Conservation (phyloP, 2,329 filamentous ascomycete species). For the Aurifilum marmelostoma region DNA sequence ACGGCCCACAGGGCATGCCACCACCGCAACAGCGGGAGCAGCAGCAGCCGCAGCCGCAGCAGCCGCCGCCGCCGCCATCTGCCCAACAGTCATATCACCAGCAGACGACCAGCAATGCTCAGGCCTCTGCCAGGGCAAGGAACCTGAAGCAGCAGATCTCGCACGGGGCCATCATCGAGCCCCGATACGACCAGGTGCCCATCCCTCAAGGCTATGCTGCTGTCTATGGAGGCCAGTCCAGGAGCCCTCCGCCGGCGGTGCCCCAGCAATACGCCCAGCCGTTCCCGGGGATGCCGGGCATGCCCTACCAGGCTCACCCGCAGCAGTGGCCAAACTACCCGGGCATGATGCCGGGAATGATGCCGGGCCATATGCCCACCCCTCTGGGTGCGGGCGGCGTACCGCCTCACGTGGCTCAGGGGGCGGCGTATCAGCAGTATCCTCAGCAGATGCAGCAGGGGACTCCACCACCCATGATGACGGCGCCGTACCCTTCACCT, state of each 20-base stretch:
- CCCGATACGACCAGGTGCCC: constrained; percentile 43
- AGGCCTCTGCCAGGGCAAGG: constrained; percentile 11
- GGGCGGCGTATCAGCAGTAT: constrained; percentile 23
- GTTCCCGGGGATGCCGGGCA: constrained; percentile 19
- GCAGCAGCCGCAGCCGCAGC: constrained; percentile 27
- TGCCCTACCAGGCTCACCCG: constrained; percentile 28
- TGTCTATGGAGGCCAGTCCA: constrained; percentile 41
- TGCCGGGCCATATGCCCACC: constrained; percentile 16
- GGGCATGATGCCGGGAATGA: constrained; percentile 24
- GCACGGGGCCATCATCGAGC: constrained; percentile 33
- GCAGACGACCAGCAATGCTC: constrained; percentile 9
- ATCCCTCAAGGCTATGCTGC: constrained; percentile 43
- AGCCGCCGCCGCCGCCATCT: constrained; percentile 15
- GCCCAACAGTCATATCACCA: constrained; percentile 9
- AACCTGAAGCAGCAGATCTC: constrained; percentile 25
- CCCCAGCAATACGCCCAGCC: constrained; percentile 26
- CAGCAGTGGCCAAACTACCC: constrained; percentile 25
- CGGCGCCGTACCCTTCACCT: constrained; percentile 20
- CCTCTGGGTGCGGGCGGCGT: constrained; percentile 5
- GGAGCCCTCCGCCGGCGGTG: constrained; percentile 35
- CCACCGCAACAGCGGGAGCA: constrained; percentile 27
- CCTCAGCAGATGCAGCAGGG: constrained; percentile 23
- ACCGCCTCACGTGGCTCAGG: constrained; percentile 24
- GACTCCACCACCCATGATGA: constrained; percentile 19
- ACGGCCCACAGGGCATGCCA: constrained; percentile 13